A percentile compares a stretch with the other conserved stretches of the same genome.
Conservation (phyloP, 805 yeast genomes). For the Saccharomycopsis selenospora region DNA sequence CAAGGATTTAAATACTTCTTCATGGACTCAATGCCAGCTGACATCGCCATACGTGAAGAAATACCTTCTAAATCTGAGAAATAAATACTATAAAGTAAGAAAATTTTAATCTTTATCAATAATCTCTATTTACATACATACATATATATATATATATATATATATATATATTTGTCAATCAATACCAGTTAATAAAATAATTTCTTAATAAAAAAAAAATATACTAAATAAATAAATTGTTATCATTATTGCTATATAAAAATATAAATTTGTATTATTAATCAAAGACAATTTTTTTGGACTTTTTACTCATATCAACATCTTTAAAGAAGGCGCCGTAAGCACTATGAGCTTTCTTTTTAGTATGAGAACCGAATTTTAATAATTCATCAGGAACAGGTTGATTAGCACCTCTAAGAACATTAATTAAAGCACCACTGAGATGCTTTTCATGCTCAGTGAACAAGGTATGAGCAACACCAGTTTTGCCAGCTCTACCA, state of each 20-base stretch:
- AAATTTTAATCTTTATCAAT: too few relatives aligned
- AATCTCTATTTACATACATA: too few relatives aligned
- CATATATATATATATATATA: too few relatives aligned
- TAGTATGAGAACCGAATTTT: constrained; percentile 96
- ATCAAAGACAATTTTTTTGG: constrained; percentile 84
- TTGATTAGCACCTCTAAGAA: constrained; percentile 89
- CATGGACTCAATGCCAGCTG: constrained; percentile 88
- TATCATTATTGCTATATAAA: too few relatives aligned
- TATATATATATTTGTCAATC: too few relatives aligned
- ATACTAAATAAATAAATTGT: too few relatives aligned
- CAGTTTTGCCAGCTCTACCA: constrained; percentile 94
- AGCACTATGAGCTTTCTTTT: constrained; percentile 95
- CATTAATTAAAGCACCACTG: constrained; percentile 89
- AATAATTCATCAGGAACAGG: constrained; percentile 90
- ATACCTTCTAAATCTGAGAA: too few relatives aligned
- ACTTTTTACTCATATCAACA: constrained; percentile 77
- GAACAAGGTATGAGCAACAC: constrained; percentile 90
- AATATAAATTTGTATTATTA: too few relatives aligned
- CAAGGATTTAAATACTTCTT: constrained; percentile 72
- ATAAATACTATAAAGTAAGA: too few relatives aligned
- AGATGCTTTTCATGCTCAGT: constrained; percentile 96
- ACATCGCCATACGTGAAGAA: constrained; percentile 53
- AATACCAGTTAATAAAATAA: too few relatives aligned
- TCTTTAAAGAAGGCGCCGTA: constrained; percentile 97
- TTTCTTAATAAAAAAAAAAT: too few relatives aligned